Base-by-base conservation (phyloP, 805 yeast genomes). In the Saturnispora zaruensis region DNA sequence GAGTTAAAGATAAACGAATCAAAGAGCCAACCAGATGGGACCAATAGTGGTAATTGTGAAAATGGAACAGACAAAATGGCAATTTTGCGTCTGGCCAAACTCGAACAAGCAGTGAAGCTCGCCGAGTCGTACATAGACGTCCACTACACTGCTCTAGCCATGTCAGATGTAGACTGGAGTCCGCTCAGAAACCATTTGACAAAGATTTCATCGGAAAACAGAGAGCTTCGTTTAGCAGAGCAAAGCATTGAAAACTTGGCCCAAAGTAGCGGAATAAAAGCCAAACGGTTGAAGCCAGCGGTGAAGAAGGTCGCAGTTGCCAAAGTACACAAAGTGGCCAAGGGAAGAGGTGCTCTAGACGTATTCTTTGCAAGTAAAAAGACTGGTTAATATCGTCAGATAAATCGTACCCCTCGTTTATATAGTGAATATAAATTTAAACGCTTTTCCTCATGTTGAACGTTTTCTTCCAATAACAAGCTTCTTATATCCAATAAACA, bases 301-400 rank as follows among this genome's bases (percentile, higher is more conserved):
- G 48, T 53, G 41, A 55, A 63, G 59, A 57, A 45, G 55, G 66
- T 67, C 58, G 66, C 63, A 43, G 64, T 56, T 9, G 65, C 63
- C 26, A 72, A 70, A 16, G 13, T 36, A 51, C 44, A 50, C 42
- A 55, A 58, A 33, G 78, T 71, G 48, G 54, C 55, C 23, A 61
- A 58, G 34, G 79, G 78, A 2, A 78, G 77, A 1, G 83, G 93
- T 1, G 87, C 88, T 1, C 66, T 84, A 25, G 91, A 84, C 59
- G 75, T 78, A 48, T 82, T 84, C 55, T 84, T 82, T 63, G 78
- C 73, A 55, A 76, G 68, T 41, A 59, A 57, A 23, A 45, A 41
- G 41, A 30, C 41, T 24, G 7, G 6, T 18, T 16, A 28, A 23
- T 20, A 44, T 32, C n/a, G 43, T 46, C 26, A 46, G 38, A 20